Percentiles rank a stretch among this genome's conserved stretches.
Conservation (phyloP, 1,284 basidiomycete genomes). For the Takashimella koratensis region DNA sequence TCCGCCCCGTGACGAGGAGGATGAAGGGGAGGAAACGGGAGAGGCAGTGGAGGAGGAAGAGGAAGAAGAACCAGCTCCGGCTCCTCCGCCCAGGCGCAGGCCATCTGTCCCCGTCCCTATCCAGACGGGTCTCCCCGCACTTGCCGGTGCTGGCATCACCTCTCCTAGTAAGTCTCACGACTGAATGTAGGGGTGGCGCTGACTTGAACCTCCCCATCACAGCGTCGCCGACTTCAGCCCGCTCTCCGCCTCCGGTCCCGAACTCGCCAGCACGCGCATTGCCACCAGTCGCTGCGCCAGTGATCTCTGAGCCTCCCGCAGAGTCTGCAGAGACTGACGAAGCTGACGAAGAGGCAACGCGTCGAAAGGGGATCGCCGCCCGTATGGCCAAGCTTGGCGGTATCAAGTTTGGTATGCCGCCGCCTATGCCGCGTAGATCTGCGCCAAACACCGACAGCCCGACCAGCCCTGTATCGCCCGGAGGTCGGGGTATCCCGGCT, state of each 20-base stretch:
- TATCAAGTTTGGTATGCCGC: slow-evolving; percentile 65
- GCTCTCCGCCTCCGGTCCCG: slow-evolving; percentile 8
- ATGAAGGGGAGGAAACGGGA: slow-evolving; percentile 19
- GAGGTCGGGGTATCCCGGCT: neutral
- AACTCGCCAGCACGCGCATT: neutral
- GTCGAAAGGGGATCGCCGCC: slow-evolving; percentile 75
- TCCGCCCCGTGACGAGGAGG: slow-evolving; percentile 26
- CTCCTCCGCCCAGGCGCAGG: slow-evolving; percentile 2
- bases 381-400: slow-evolving; percentile 86
- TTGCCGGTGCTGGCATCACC: neutral
- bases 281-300: neutral
- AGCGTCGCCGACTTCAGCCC: slow-evolving; percentile 11
- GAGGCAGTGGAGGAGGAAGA: slow-evolving; percentile 7
- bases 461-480: neutral
- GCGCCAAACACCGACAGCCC: slow-evolving; percentile 5
- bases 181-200: no score
- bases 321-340: no score
- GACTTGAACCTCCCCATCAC: no score
- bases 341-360: slow-evolving; percentile 61
- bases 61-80: slow-evolving; percentile 9
- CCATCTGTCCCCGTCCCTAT: slow-evolving; percentile 7
- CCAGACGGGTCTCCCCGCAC: slow-evolving; percentile 9
- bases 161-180: slow-evolving; percentile 14
- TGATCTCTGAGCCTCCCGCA: no score
- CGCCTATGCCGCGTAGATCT: slow-evolving; percentile 19